These are phyloP conservation scores for Tremella fuciformis DNA, from an alignment of 768 basidiomycete genomes.

Conservation along the genomic window DNA sequence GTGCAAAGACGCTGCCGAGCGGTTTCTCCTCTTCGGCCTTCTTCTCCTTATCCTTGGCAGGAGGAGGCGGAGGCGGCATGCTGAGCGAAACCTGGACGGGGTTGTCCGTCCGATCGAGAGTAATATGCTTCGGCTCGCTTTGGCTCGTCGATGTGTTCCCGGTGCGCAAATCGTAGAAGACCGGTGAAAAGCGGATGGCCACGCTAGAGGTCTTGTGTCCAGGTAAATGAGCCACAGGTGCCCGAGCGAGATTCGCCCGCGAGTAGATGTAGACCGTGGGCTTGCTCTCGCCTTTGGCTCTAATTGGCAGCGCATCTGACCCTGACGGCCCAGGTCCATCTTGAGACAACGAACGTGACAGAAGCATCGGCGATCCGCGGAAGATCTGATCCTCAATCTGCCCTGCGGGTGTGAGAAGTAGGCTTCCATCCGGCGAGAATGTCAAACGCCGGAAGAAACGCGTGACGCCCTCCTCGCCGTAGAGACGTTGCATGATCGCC, in stretches of 20 bases:
- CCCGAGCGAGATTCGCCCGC: conserved; percentile 85
- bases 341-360: conserved; percentile 19
- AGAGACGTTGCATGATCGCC: conserved; percentile 66
- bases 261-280: conserved; percentile 87
- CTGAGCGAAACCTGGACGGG: conserved; percentile 53
- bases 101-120: conserved; percentile 56
- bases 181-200: conserved; percentile 87
- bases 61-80: conserved; percentile 65
- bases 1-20: conserved; percentile 69
- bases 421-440: conserved; percentile 90
- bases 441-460: conserved; percentile 93
- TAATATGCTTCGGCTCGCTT: conserved; percentile 59
- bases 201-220: conserved; percentile 95
- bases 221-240: conserved; percentile 89
- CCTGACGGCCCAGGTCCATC: conserved; percentile 8
- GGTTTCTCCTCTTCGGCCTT: conserved; percentile 26
- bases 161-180: conserved; percentile 83
- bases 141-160: conserved; percentile 51
- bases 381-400: conserved; percentile 91
- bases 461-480: conserved; percentile 91
- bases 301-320: conserved; percentile 15
- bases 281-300: conserved; percentile 55
- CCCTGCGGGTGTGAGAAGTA: conserved; percentile 92
- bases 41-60: conserved; percentile 51
- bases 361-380: conserved; percentile 39